phyloP scores from a whole-genome alignment of 2,329 filamentous ascomycete genomes.

The Dryadomyces quercivorus region DNA sequence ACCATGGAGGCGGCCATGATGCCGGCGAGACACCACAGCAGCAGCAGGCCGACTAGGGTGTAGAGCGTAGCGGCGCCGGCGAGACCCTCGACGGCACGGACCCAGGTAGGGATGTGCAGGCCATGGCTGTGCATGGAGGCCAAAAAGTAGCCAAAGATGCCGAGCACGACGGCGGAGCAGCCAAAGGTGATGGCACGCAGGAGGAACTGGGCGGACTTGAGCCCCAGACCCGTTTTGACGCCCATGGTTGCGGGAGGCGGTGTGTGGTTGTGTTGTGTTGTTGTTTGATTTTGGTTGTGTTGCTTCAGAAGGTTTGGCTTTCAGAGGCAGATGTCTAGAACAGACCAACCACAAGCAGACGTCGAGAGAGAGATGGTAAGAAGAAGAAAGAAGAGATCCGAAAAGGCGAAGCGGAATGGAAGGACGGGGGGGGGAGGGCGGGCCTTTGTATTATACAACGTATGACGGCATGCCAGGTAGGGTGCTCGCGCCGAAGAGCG shows the following conservation, averaged over 20 bases:
- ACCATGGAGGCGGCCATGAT: slow-evolving; percentile 59
- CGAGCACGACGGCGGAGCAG: slow-evolving; percentile 61
- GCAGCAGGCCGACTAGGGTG: slow-evolving; percentile 55
- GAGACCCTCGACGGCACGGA: slow-evolving; percentile 67
- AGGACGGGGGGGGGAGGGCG: not conserved
- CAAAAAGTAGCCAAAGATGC: slow-evolving; percentile 76
- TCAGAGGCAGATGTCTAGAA: not conserved
- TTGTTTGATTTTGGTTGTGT: not conserved
- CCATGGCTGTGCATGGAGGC: slow-evolving; percentile 55
- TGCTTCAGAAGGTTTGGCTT: not conserved
- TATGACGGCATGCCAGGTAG: not conserved
- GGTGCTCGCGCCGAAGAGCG: not conserved
- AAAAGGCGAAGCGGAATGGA: not conserved
- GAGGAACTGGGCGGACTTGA: slow-evolving; percentile 58
- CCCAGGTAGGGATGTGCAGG: slow-evolving; percentile 47
- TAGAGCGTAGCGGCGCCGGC: slow-evolving; percentile 66
- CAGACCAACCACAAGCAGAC: not conserved
- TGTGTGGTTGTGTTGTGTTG: not conserved
- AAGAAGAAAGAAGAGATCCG: not conserved
- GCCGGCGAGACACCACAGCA: slow-evolving; percentile 72
- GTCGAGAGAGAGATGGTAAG: not conserved
- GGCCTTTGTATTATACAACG: not conserved
- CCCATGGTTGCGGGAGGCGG: slow-evolving; percentile 33
- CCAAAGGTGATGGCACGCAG: slow-evolving; percentile 64
- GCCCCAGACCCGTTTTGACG: slow-evolving; percentile 41